A percentile compares a stretch with the other conserved stretches of the same genome.
phyloP scores from a whole-genome alignment of 2,329 filamentous ascomycete species.

The Elsinoe fawcettii region DNA sequence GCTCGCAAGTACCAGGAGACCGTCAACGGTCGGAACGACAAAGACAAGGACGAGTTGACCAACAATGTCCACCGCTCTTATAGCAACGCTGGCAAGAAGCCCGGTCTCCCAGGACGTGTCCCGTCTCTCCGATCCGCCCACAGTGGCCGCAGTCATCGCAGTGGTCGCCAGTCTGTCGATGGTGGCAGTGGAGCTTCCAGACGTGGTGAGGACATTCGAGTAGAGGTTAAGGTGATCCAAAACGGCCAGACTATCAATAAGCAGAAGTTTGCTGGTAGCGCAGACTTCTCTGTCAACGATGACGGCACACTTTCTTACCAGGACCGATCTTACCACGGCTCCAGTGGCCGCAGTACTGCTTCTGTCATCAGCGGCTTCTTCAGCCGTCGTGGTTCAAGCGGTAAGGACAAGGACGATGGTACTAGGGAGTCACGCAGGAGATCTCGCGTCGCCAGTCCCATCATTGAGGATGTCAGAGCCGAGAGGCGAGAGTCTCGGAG shows the following conservation, averaged over 20 bases:
- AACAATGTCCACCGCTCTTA: slow-evolving; percentile 3
- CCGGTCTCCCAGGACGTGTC: neutral
- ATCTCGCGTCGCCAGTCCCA: slow-evolving; percentile 9
- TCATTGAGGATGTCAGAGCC: neutral
- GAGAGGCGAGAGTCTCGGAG: neutral
- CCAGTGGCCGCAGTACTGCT: neutral
- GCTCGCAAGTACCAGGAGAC: neutral
- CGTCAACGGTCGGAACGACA: neutral
- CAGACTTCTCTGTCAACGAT: slow-evolving; percentile 2
- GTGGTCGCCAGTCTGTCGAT: neutral
- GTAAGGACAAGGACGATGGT: neutral
- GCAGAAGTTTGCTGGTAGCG: neutral
- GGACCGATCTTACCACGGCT: neutral
- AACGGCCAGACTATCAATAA: slow-evolving; percentile 8
- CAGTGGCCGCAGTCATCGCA: slow-evolving; percentile 11
- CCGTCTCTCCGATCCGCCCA: neutral
- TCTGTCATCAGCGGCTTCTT: slow-evolving; percentile 7
- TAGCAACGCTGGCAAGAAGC: neutral
- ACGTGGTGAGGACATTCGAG: neutral
- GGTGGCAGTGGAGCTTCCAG: neutral
- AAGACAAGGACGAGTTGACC: slow-evolving; percentile 6
- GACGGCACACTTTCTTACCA: neutral
- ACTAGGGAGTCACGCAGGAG: slow-evolving; percentile 3
- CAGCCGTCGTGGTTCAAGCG: neutral
- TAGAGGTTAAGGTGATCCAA: slow-evolving; percentile 6